phyloP scores from a whole-genome alignment of 768 basidiomycete genomes.

The Hypholoma fasciculare region DNA sequence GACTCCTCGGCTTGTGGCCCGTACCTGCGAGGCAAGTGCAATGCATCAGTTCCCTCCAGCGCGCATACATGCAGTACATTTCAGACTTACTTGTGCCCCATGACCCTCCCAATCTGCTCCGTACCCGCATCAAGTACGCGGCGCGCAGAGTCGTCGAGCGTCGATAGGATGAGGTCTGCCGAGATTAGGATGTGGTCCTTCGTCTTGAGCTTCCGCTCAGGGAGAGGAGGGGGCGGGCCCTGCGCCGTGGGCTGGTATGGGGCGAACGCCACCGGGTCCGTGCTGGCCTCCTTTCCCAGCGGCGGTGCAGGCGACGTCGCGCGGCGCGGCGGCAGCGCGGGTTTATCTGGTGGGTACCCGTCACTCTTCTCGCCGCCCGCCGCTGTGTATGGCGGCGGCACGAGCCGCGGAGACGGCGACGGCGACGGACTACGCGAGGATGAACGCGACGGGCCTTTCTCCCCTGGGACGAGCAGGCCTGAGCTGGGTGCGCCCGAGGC shows the following conservation, averaged over 20 bases:
- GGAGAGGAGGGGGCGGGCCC: constrained; percentile 19
- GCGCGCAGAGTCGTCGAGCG: constrained; percentile 58
- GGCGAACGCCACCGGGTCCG: constrained; percentile 12
- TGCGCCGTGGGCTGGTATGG: constrained; percentile 18
- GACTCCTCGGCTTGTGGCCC: constrained; percentile 64
- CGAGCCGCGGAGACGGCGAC: constrained; percentile 10
- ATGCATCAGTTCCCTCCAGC: not conserved
- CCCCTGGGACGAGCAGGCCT: not conserved
- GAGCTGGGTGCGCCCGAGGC: not conserved
- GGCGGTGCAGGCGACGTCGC: constrained; percentile 30
- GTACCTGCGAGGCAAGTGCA: constrained; percentile 36
- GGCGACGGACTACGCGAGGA: constrained; percentile 20
- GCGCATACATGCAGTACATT: not conserved
- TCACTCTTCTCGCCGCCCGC: not conserved
- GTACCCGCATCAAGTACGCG: constrained; percentile 53
- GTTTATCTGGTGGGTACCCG: constrained; percentile 16
- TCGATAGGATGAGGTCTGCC: constrained; percentile 65
- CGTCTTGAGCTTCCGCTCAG: constrained; percentile 33
- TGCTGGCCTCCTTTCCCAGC: not conserved
- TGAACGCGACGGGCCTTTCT: constrained; percentile 7
- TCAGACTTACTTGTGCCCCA: constrained; percentile 54
- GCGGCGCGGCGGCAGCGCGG: constrained; percentile 31
- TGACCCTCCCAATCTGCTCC: constrained; percentile 44
- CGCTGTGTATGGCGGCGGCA: constrained; percentile 17
- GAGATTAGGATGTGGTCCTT: constrained; percentile 56